Conservation (phyloP, 176 grass and related monocot species). For the Oryza coarctata region DNA sequence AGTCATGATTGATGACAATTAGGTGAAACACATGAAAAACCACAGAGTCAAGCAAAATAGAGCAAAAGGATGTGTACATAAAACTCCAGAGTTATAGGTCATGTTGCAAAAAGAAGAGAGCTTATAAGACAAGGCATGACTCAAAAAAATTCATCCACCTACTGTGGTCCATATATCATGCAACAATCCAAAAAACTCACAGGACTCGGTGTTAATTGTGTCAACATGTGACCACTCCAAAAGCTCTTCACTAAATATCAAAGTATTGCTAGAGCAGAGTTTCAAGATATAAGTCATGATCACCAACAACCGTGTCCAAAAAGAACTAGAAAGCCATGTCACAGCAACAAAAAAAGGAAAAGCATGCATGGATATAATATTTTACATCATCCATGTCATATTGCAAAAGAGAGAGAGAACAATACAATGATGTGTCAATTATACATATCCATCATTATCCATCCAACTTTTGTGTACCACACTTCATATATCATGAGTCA, state of each 20-base stretch:
- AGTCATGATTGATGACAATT: neutral
- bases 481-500: neutral
- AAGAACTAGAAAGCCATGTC: neutral
- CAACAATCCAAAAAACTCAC: neutral
- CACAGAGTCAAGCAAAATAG: neutral
- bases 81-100: neutral
- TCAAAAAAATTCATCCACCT: neutral
- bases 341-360: neutral
- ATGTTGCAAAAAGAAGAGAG: constrained; percentile 11
- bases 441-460: neutral
- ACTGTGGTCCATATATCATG: neutral
- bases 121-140: constrained; percentile 7
- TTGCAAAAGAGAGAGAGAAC: neutral
- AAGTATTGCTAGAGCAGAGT: neutral
- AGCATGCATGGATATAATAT: neutral
- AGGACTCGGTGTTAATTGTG: neutral
- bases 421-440: neutral
- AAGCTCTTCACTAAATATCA: neutral
- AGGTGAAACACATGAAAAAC: neutral
- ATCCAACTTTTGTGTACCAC: neutral
- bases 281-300: neutral
- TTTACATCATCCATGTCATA: neutral
- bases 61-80: constrained; percentile 15
- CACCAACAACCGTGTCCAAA: neutral
- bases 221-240: neutral